Base-by-base conservation (phyloP, 2,329 filamentous ascomycete genomes). In the Fusarium sp. region DNA sequence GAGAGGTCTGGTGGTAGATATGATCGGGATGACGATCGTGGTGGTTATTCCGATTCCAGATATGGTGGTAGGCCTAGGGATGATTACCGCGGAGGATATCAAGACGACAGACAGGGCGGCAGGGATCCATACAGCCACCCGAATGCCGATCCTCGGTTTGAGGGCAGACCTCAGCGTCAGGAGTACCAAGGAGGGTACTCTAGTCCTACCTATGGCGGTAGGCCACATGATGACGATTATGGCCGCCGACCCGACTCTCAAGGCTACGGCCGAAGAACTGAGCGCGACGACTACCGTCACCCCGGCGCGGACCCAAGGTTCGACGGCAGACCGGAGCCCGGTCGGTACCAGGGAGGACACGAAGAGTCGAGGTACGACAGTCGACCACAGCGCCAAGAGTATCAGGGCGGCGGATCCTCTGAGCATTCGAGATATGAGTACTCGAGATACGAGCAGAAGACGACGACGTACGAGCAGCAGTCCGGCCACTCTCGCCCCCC, bases 121-220 rank as follows among this genome's bases (percentile, higher is more conserved):
- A 56, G 45, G 20, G 64, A 74, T 13, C 47, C 65, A n/a, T 74
- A 66, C 63, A 67, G 47, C 7, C 72, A 75, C 22, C 72, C 72
- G 8, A 22, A 52, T 20, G 72, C 72, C 8, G 72, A 74, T 16
- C 69, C 72, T 36, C 52, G 72, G 14, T 74, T 74, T 2, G 65
- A 63, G 29, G 45, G 61, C 10, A 58, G 72, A 5, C 58, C 60
- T 5, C 70, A 65, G 16, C 56, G 22, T 27, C 63, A 64, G 18
- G 54, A 66, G 8, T 59, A 70, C 14, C 61, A 70, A 9, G 73
- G 61, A 11, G 67, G 65, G 14, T 52, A 74, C 16, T 56, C 71
- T 4, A 59, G 71, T 16, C 64, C 60, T 22, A 61, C 50, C 3
- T 63, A 71, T 4, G 70, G 35, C 33, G 62, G 63, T 10, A 40